Percentiles rank a stretch among this genome's conserved stretches.
phyloP scores from a whole-genome alignment of 345 rosid genomes.

The Mangifera indica region DNA sequence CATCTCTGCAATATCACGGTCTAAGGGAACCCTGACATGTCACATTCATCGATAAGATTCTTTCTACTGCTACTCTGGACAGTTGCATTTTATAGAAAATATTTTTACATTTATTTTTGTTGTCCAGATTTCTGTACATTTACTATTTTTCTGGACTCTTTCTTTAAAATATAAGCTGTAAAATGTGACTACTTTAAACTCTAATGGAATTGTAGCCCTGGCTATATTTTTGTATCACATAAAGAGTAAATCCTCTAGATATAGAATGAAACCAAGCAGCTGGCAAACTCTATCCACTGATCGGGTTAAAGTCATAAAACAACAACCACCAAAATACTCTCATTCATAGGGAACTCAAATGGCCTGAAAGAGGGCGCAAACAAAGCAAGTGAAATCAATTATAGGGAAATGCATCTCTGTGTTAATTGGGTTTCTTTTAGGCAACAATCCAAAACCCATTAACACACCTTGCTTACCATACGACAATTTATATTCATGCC shows the following conservation, averaged over 20 bases:
- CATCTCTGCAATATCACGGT: constrained; percentile 29
- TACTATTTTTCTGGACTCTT: not conserved
- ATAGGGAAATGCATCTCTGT: not conserved
- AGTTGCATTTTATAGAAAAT: not conserved
- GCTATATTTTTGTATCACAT: constrained; percentile 17
- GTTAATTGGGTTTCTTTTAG: constrained; percentile 18
- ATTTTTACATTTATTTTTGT: not conserved
- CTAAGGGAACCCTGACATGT: constrained; percentile 23
- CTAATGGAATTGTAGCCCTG: constrained; percentile 18
- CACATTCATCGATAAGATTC: constrained; percentile 31
- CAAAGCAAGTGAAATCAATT: constrained; percentile 28
- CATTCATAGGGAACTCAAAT: constrained; percentile 30
- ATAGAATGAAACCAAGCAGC: constrained; percentile 13
- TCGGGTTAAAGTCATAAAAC: constrained; percentile 17
- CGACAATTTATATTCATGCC: constrained; percentile 33
- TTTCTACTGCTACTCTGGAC: constrained; percentile 14
- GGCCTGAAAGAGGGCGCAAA: constrained; percentile 29
- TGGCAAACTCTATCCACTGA: constrained; percentile 10
- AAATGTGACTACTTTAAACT: constrained; percentile 23
- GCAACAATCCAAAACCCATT: constrained; percentile 29
- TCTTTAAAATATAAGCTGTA: not conserved
- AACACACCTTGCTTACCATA: constrained; percentile 15
- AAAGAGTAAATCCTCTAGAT: constrained; percentile 16
- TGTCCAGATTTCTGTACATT: constrained; percentile 7
- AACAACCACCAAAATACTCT: constrained; percentile 28